A percentile compares a stretch with the other conserved stretches of the same genome.
Conservation (phyloP, 192 early-diverging fungal genomes). For the Linnemannia zychae region DNA sequence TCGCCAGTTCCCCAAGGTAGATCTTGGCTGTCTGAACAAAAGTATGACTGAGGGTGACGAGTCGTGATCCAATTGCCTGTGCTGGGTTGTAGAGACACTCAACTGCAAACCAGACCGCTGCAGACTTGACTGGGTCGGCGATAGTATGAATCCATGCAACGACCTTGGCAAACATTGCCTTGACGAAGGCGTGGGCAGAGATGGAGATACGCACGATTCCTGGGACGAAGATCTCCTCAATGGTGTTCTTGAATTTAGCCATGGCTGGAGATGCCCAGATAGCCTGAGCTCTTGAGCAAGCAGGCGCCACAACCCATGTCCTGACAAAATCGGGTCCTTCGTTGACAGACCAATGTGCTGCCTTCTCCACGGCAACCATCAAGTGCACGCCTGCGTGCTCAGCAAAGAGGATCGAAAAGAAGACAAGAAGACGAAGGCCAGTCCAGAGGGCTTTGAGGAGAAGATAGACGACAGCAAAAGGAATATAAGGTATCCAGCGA, state of each 20-base stretch:
- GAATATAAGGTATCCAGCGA: constrained; percentile 44
- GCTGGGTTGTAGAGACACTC: constrained; percentile 43
- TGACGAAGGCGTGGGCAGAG: neutral
- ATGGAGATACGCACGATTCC: neutral
- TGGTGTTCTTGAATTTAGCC: neutral
- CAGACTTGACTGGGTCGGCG: constrained; percentile 17
- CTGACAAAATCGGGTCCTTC: constrained; percentile 36
- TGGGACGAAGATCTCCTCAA: constrained; percentile 27
- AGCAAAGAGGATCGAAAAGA: constrained; percentile 17
- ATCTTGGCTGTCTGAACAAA: constrained; percentile 45
- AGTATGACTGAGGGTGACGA: constrained; percentile 14
- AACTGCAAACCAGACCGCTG: constrained; percentile 30
- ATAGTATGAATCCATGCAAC: neutral
- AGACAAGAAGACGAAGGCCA: constrained; percentile 20
- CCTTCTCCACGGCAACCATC: neutral
- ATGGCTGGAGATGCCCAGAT: constrained; percentile 25
- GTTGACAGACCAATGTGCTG: constrained; percentile 25
- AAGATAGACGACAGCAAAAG: constrained; percentile 43
- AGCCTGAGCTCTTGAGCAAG: neutral
- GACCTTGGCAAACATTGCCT: neutral
- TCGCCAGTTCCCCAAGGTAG: constrained; percentile 36
- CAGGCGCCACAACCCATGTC: constrained; percentile 5
- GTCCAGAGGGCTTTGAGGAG: constrained; percentile 27
- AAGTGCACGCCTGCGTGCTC: constrained; percentile 12
- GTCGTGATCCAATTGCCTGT: constrained; percentile 23